These are phyloP conservation scores for Cutaneotrichosporon cyanovorans DNA, from an alignment of 1,284 basidiomycete genomes.

Conservation along the genomic window DNA sequence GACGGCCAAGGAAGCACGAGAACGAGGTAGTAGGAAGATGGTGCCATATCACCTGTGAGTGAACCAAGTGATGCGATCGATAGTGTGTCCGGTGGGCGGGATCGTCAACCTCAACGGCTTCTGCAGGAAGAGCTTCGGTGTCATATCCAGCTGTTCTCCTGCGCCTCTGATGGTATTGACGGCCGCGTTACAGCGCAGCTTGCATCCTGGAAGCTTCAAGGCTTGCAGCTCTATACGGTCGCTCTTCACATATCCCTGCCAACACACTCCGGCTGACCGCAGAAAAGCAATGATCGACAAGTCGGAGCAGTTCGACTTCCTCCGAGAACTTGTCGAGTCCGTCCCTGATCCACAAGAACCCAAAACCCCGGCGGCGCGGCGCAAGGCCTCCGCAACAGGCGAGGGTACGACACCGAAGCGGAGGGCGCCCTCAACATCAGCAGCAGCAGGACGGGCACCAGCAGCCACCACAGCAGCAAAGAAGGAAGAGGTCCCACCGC, in stretches of 20 bases:
- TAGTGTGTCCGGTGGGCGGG: too few species aligned
- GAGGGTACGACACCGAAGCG: conserved; percentile 2
- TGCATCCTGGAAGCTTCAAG: too few species aligned
- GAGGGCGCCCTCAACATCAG: not conserved
- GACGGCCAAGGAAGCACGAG: conserved; percentile 69
- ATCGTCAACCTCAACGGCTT: too few species aligned
- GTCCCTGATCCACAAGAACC: conserved; percentile 71
- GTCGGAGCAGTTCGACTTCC: conserved; percentile 86
- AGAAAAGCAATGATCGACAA: conserved; percentile 92
- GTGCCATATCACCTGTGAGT: conserved; percentile 88
- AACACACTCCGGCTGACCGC: conserved; percentile 8
- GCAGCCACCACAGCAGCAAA: conserved; percentile 1
- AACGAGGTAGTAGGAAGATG: conserved; percentile 79
- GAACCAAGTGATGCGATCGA: too few species aligned
- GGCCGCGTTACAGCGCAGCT: too few species aligned
- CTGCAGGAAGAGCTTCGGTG: too few species aligned
- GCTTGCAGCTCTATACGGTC: not conserved
- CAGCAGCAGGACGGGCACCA: not conserved
- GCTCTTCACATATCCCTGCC: not conserved
- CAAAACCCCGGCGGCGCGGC: conserved; percentile 7
- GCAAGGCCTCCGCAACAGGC: conserved; percentile 7
- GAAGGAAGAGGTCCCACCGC: conserved; percentile 16
- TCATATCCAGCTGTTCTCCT: too few species aligned
- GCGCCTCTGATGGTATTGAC: not conserved
- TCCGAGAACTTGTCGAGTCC: conserved; percentile 85